A percentile compares a stretch with the other conserved stretches of the same genome.
phyloP scores from a whole-genome alignment of 169 alveolate species.

The Eimeria zaria region DNA sequence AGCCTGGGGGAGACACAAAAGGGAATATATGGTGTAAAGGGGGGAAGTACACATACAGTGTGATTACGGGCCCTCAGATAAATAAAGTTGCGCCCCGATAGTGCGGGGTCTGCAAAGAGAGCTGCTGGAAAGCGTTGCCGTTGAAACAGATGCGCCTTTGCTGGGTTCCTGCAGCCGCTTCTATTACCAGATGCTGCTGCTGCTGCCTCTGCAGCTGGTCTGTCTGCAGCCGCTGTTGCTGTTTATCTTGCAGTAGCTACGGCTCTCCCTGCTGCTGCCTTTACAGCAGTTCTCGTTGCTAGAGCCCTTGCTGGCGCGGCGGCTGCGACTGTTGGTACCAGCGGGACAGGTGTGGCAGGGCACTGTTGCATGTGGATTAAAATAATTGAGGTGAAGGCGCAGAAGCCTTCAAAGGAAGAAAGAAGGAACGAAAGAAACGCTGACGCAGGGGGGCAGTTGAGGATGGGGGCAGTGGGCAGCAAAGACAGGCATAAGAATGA shows the following conservation, averaged over 20 bases:
- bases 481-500: neutral
- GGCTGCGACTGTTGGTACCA: neutral
- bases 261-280: neutral
- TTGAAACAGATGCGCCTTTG: neutral
- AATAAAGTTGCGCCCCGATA: neutral
- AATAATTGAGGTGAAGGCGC: neutral
- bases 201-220: neutral
- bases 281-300: neutral
- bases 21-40: neutral
- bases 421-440: neutral
- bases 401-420: neutral
- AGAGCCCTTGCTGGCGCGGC: neutral
- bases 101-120: neutral
- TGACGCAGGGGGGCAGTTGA: neutral
- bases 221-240: neutral
- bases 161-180: neutral
- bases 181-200: neutral
- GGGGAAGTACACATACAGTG: neutral
- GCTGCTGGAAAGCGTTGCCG: neutral
- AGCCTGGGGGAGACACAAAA: neutral
- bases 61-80: neutral
- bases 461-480: neutral
- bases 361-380: neutral
- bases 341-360: neutral
- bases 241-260: neutral